These are phyloP conservation scores for Curvularia lunata DNA, from an alignment of 2,329 filamentous ascomycete genomes.

Conservation along the genomic window DNA sequence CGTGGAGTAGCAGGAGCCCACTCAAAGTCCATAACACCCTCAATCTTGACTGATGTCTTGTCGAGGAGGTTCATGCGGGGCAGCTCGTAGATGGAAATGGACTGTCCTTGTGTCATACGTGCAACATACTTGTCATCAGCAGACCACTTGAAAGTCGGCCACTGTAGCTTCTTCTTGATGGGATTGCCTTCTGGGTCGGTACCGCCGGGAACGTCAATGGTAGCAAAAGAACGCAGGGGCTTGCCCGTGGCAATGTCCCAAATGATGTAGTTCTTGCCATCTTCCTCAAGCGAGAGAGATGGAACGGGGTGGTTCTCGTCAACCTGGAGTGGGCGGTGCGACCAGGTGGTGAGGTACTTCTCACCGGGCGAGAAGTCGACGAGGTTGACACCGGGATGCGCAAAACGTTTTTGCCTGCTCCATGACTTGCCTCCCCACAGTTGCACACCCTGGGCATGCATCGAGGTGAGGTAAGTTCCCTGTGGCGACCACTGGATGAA, in stretches of 20 bases:
- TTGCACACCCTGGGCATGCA: slow-evolving; percentile 95
- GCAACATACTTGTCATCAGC: slow-evolving; percentile 97
- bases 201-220: slow-evolving; percentile 76
- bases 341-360: slow-evolving; percentile 96
- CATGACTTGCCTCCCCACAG: slow-evolving; percentile 93
- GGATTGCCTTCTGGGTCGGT: slow-evolving; percentile 67
- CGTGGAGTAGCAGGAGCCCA: slow-evolving; percentile 87
- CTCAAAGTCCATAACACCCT: slow-evolving; percentile 96
- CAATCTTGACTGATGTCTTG: slow-evolving; percentile 93
- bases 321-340: slow-evolving; percentile 88
- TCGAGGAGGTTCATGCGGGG: slow-evolving; percentile 88
- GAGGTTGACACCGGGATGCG: slow-evolving; percentile 93
- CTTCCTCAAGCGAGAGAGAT: slow-evolving; percentile 77
- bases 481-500: slow-evolving; percentile 98
- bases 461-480: slow-evolving; percentile 91
- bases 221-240: slow-evolving; percentile 90
- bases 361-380: slow-evolving; percentile 94
- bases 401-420: slow-evolving; percentile 89
- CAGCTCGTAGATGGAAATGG: slow-evolving; percentile 89
- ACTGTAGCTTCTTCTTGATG: slow-evolving; percentile 90
- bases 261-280: slow-evolving; percentile 99
- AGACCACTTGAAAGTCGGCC: slow-evolving; percentile 99
- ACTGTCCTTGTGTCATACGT: slow-evolving; percentile 83
- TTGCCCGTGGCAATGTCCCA: slow-evolving; percentile 94
- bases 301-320: slow-evolving; percentile 87